Percentiles rank a stretch among this genome's conserved stretches.
These are phyloP conservation scores for Physcomitrellopsis africana DNA, from an alignment of 225 moss, liverwort and hornwort species.

Conservation along the genomic window DNA sequence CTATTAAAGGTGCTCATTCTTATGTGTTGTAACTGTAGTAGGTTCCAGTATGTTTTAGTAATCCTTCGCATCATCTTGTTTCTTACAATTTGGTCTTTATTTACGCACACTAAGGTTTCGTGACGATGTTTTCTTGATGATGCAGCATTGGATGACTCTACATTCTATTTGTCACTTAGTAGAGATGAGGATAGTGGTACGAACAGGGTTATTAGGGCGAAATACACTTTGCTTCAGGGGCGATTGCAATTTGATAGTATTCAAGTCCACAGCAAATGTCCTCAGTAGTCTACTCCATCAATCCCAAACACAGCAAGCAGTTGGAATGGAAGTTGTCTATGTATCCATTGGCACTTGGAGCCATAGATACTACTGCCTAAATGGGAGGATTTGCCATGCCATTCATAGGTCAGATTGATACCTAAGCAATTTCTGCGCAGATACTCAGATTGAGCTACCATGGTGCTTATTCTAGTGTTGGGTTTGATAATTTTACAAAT, in stretches of 20 bases:
- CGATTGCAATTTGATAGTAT: conserved; percentile 46
- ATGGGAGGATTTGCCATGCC: too few species aligned
- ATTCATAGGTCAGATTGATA: too few species aligned
- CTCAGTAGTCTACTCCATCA: too few species aligned
- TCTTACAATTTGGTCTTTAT: background rate
- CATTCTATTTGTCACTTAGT: conserved; percentile 45
- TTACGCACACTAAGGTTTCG: conserved; percentile 22
- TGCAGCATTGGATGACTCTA: conserved; percentile 49
- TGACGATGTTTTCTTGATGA: conserved; percentile 31
- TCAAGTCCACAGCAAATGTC: conserved; percentile 25
- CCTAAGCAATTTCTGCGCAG: too few species aligned
- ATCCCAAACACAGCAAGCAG: too few species aligned
- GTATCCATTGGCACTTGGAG: too few species aligned
- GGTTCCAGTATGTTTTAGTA: conserved; percentile 6
- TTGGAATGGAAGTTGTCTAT: too few species aligned
- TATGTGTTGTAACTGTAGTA: background rate
- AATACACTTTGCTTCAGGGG: conserved; percentile 44
- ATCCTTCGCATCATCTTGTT: background rate
- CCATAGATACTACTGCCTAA: too few species aligned
- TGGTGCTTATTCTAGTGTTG: too few species aligned
- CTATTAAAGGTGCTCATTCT: conserved; percentile 60
- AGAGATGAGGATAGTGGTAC: conserved; percentile 32
- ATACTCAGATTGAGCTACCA: too few species aligned
- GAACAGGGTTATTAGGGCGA: conserved; percentile 36
- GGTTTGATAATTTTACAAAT: too few species aligned